Evolutionary conservation across 805 yeast species (phyloP), one percentile per base, ranked within the genome.

Genomic region (Schwanniomyces pseudopolymorphus): DNA sequence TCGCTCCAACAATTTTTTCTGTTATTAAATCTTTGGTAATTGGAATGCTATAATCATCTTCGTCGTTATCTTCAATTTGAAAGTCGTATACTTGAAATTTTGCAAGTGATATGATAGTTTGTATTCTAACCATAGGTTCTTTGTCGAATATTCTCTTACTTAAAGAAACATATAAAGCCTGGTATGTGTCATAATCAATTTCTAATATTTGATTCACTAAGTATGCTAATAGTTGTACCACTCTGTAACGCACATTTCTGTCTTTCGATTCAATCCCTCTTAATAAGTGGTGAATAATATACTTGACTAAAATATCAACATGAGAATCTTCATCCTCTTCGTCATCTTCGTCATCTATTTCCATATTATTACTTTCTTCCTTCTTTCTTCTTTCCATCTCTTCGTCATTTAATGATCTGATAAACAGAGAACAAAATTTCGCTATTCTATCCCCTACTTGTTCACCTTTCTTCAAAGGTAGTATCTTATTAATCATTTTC

Each of bases 261-360:
- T 87, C 86, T 53, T 79, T 79, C 10, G 96, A 86, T 50, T 84
- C 88, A 1, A 87, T 74, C 0, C 97, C 97, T 48, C 83, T 74
- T n/a, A 87, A 64, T 31, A 90, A 66, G 62, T 87, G 92, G 17
- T 79, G 73, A 2, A 89, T 75, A 24, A 89, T 62, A 46, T 67
- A 69, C 46, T 82, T 83, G 10, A 85, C 76, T 56, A 89, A 87
- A 17, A 74, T 66, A 2, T 79, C 60, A 39, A 78, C 74, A 4
- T 72, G 58, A 8, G 67, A 57, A 2, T 74, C 80, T 0, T 66
- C 69, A n/a, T 69, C 76, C 11, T 64, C 69, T 3, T 31, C 33
- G 14, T 27, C 33, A 3, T 22, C 25, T 6, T 54, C 59, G 5
- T 53, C 58, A 6, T 50, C 58, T 14, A 51, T 56, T 25, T 47